Base-by-base conservation (phyloP, 148 eudicot genomes). In the Cornus suecica region DNA sequence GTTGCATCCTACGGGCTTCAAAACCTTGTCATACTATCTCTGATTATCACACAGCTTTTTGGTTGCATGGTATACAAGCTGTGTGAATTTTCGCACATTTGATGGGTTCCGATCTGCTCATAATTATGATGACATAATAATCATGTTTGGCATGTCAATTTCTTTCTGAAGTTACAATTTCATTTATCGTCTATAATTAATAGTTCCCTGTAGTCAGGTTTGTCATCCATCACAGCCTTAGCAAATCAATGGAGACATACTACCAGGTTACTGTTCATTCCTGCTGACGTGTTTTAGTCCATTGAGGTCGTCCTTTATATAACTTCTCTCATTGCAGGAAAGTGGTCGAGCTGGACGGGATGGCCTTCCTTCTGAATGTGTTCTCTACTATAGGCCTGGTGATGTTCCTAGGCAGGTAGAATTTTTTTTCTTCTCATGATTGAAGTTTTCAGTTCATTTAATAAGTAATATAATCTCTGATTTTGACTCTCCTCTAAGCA, bases 281-380 rank as follows among this genome's bases (percentile, higher is more conserved):
- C 42, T 52, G 25, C 41, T 42, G 58, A 48, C 18, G 2, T 48
- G 15, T 11, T 16, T 48, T 48, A 2, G 18, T 48, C 13, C 54
- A 74, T 65, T 72, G 60, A 31, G 68, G 23, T 69, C 51, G 62
- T 71, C 70, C 64, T 65, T 69, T 70, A 16, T 73, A 23, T 52
- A 37, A 78, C 76, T 64, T 77, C 62, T 74, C 28, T 75, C 29
- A 60, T 81, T 84, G 72, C 86, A 94, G 97, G 99, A 95, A 88
- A 95, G 99, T 89, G 99, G 99, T 18, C 91, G 99, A 78, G 99
- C 99, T 79, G 99, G 99, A 70, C 89, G 99, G 84, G 99, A 95
- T 80, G 99, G 99, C 75, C 97, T 90, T 87, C 97, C 97, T 48
- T 86, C 99, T 31, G 97, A 95, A 81, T 95, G 99, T 75, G 68